Conservation (phyloP, 2,329 filamentous ascomycete genomes). For the Coccinonectria pachysandricola region DNA sequence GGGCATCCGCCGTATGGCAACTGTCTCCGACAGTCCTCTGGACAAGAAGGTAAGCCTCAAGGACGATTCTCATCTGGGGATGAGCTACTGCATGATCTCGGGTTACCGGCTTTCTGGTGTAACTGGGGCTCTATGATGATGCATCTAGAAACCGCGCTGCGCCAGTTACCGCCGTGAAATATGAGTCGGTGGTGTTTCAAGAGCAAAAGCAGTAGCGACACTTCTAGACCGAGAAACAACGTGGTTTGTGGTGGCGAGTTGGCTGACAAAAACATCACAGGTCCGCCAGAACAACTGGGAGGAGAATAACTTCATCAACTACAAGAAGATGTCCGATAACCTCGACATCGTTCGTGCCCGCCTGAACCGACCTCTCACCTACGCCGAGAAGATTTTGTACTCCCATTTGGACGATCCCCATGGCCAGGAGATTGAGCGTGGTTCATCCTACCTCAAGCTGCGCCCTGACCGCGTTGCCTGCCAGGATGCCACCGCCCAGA, state of each 20-base stretch:
- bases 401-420: constrained; percentile 97
- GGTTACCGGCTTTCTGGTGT: not conserved
- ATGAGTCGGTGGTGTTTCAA: too few relatives aligned
- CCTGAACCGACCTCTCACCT: constrained; percentile 87
- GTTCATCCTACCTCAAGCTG: constrained; percentile 90
- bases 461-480: constrained; percentile 96
- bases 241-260: too few relatives aligned
- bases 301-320: constrained; percentile 96
- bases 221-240: too few relatives aligned
- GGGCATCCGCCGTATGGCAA: constrained; percentile 65
- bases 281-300: constrained; percentile 96
- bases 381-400: constrained; percentile 97
- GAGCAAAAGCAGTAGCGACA: too few relatives aligned
- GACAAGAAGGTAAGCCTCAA: constrained; percentile 78
- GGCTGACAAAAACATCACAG: too few relatives aligned
- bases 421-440: constrained; percentile 91
- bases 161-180: too few relatives aligned
- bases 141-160: too few relatives aligned
- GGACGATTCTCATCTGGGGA: too few relatives aligned
- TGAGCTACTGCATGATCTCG: not conserved
- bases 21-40: constrained; percentile 74
- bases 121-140: too few relatives aligned
- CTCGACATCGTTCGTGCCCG: constrained; percentile 78
- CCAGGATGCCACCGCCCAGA: constrained; percentile 98
- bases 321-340: constrained; percentile 99